Evolutionary conservation across 75 land plant species (phyloP).

Genomic region (Isoetes taiwanensis): DNA sequence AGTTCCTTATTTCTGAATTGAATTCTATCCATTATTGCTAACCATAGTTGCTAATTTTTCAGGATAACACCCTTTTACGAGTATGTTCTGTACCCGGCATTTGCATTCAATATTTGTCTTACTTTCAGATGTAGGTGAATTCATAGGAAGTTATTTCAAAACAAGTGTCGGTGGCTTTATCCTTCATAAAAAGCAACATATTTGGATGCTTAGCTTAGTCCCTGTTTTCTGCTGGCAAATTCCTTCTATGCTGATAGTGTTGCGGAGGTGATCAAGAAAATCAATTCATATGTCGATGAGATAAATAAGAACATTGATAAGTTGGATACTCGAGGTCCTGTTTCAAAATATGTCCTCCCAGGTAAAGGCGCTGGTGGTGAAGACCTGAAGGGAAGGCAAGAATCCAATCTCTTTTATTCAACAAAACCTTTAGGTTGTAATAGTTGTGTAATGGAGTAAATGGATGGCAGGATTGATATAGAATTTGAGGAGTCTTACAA

Average conservation of each 20-base stretch:
- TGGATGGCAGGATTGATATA: conserved; percentile 35
- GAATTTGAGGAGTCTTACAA: conserved; percentile 58
- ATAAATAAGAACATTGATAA: conserved; percentile 72
- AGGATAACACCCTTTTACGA: conserved; percentile 64
- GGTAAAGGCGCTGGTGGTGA: conserved; percentile 37
- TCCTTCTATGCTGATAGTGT: conserved; percentile 28
- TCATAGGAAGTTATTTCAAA: too few species aligned
- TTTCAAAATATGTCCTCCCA: conserved; percentile 73
- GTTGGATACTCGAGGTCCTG: conserved; percentile 67
- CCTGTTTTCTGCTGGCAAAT: background rate
- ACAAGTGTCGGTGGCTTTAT: conserved; percentile 11
- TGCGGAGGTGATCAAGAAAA: conserved; percentile 45
- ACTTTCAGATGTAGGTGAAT: too few species aligned
- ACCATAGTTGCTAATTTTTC: conserved; percentile 10
- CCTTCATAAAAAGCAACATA: conserved; percentile 5
- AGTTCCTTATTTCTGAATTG: conserved; percentile 1
- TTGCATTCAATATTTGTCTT: too few species aligned
- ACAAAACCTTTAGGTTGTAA: background rate
- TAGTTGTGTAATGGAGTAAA: background rate
- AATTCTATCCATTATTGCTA: background rate
- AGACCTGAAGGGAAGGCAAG: conserved; percentile 62
- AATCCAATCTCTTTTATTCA: background rate
- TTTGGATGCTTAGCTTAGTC: background rate
- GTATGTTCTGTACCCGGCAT: conserved; percentile 19
- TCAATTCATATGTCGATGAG: conserved; percentile 63